Conservation (phyloP, 139 green algal species). For the Coelastrella sp. region DNA sequence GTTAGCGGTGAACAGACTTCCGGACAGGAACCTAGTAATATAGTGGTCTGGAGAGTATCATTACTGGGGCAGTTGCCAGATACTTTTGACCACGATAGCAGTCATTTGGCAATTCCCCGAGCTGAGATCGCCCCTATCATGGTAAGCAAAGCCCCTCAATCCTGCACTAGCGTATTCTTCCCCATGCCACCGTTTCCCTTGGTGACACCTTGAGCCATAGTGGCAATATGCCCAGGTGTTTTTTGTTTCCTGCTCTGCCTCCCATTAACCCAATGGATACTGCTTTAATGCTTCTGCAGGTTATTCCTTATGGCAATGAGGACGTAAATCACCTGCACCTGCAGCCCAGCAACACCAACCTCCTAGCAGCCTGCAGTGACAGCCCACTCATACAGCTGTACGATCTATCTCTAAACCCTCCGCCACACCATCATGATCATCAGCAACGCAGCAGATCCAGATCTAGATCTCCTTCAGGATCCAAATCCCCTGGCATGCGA, state of each 20-base stretch:
- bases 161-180: too few species aligned
- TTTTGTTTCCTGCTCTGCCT: too few species aligned
- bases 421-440: not conserved
- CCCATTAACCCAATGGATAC: too few species aligned
- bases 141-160: too few species aligned
- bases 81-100: not conserved
- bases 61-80: constrained; percentile 10
- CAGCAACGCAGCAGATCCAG: constrained; percentile 18
- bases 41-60: constrained; percentile 18
- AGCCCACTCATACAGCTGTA: constrained; percentile 2
- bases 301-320: constrained; percentile 2
- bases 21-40: not conserved
- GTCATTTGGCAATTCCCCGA: not conserved
- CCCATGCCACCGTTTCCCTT: too few species aligned
- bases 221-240: too few species aligned
- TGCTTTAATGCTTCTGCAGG: constrained; percentile 13
- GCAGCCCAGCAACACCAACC: not conserved
- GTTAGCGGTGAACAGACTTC: not conserved
- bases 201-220: too few species aligned
- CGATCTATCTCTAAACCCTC: not conserved
- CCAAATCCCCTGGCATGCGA: not conserved
- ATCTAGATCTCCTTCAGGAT: not conserved
- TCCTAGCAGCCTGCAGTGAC: constrained; percentile 21
- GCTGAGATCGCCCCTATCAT: not conserved
- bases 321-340: constrained; percentile 14